Evolutionary conservation across 805 yeast species (phyloP).

Genomic region (Cyberlindnera amylophila): DNA sequence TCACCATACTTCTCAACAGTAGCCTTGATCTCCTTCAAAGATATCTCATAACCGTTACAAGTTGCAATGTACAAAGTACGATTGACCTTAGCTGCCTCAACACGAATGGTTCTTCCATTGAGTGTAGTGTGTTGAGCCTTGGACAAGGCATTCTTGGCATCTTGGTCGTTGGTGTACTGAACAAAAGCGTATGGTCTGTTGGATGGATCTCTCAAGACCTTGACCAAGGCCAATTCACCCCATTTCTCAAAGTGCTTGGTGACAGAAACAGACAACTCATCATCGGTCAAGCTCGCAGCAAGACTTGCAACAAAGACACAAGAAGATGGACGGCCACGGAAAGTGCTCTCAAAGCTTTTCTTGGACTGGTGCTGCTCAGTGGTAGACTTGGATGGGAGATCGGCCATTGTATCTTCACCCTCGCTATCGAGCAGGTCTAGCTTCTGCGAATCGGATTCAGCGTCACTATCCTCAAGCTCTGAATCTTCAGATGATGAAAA

Average conservation of each 20-base stretch:
- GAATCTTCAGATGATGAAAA: slow-evolving; percentile 25
- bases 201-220: slow-evolving; percentile 76
- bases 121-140: slow-evolving; percentile 66
- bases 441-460: slow-evolving; percentile 21
- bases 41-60: slow-evolving; percentile 27
- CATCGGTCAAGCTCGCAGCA: slow-evolving; percentile 62
- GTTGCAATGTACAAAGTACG: slow-evolving; percentile 68
- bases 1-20: slow-evolving; percentile 61
- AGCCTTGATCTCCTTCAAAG: slow-evolving; percentile 33
- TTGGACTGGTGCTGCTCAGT: not conserved
- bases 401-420: slow-evolving; percentile 12
- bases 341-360: slow-evolving; percentile 21
- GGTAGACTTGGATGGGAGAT: slow-evolving; percentile 10
- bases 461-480: slow-evolving; percentile 20
- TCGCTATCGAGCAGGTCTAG: slow-evolving; percentile 16
- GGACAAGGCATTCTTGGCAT: slow-evolving; percentile 62
- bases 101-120: slow-evolving; percentile 74
- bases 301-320: slow-evolving; percentile 89
- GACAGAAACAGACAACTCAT: slow-evolving; percentile 66
- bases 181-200: slow-evolving; percentile 92
- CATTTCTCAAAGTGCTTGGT: slow-evolving; percentile 62
- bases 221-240: slow-evolving; percentile 70
- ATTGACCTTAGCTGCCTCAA: slow-evolving; percentile 90
- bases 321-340: slow-evolving; percentile 70
- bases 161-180: slow-evolving; percentile 69